Evolutionary conservation across 345 rosid species (phyloP).

Genomic region (Arabis hirsuta): DNA sequence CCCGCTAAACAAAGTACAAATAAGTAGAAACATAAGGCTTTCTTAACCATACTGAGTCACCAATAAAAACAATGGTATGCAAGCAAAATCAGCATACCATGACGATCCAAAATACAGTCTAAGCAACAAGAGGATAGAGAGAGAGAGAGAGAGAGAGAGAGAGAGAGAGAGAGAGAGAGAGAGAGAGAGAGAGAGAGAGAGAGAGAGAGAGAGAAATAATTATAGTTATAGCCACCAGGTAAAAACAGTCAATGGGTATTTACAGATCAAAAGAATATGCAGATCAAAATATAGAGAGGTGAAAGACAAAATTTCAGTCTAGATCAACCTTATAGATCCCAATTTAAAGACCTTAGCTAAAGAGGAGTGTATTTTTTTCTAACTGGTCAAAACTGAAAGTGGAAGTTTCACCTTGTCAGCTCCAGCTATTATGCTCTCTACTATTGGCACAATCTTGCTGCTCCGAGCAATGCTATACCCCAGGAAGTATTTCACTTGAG

Average conservation of each 20-base stretch:
- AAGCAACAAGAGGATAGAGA: background rate
- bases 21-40: slow-evolving; percentile 23
- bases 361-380: background rate
- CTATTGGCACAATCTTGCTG: slow-evolving; percentile 87
- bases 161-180: background rate
- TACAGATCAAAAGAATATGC: background rate
- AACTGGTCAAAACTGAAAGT: slow-evolving; percentile 13
- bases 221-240: slow-evolving; percentile 2
- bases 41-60: slow-evolving; percentile 23
- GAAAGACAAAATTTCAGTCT: slow-evolving; percentile 7
- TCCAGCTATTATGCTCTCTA: slow-evolving; percentile 91
- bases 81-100: slow-evolving; percentile 14
- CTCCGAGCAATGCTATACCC: slow-evolving; percentile 82
- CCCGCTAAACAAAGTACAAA: slow-evolving; percentile 28
- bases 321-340: slow-evolving; percentile 5
- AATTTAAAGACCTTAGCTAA: slow-evolving; percentile 11
- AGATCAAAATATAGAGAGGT: slow-evolving; percentile 17
- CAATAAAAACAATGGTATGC: slow-evolving; percentile 6
- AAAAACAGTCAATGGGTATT: background rate
- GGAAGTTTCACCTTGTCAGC: slow-evolving; percentile 65
- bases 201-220: slow-evolving; percentile 3
- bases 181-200: background rate
- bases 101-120: slow-evolving; percentile 9
- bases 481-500: slow-evolving; percentile 94
- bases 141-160: background rate